Base-by-base conservation (phyloP, 768 basidiomycete genomes). In the Gautieria morchelliformis region DNA sequence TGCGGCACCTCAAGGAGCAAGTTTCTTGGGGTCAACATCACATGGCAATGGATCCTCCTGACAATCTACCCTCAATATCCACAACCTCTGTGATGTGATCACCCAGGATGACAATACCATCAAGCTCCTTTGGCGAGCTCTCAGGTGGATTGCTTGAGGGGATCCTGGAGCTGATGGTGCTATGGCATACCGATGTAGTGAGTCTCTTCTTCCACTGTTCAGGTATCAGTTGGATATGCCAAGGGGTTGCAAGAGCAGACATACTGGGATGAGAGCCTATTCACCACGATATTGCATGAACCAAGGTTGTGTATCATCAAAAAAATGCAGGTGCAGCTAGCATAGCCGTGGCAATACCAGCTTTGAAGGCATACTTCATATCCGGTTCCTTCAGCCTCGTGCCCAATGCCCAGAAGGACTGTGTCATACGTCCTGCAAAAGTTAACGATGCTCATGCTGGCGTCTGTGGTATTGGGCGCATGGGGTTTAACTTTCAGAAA, bases 201-300 rank as follows among this genome's bases (percentile, higher is more conserved):
- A 27, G 2, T 27, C 3, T 27, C 27, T 27, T 3, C 27, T 27
- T 2, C 27, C 27, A 27, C 27, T 27, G 27, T 27, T 27, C 27
- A 7, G 12, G 37, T 5, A n/a, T 1, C 33, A 37, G 22, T 52
- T 30, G 32, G n/a, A 27, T 46, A 19, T 11, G 24, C 39, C 11
- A 67, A 17, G 10, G 58, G 65, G 64, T 67, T 58, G 59, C 64
- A 61, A 41, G 66, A 58, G 65, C 64, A 66, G 30, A 73, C 80
- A 65, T 60, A 89, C 92, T 46, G 93, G 93, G 53, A 98, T 89
- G 65, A 99, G 72, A 1, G 93, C 93, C 95, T 96, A 99, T 71
- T 97, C 93, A 35, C 94, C 94, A 63, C 84, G 80, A 63, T 87
- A 93, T 47, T 84, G 78, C 44, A 89, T 74, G 65, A 96, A 97